These are phyloP conservation scores for Pachysolen tannophilus DNA, from an alignment of 805 yeast genomes.

Conservation along the genomic window DNA sequence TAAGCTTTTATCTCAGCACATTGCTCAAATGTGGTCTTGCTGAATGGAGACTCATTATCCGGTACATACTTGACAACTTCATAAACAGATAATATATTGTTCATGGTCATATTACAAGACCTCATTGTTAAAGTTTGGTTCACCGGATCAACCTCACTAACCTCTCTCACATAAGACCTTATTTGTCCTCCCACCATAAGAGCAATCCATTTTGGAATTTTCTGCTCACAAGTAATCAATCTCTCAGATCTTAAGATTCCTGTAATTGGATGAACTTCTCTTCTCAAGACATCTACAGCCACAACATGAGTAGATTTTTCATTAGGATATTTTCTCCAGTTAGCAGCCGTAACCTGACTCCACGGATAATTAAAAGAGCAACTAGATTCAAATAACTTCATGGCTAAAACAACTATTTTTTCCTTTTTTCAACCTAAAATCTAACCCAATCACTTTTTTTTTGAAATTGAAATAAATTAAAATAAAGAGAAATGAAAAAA, in stretches of 20 bases:
- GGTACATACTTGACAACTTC: constrained; percentile 85
- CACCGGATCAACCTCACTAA: constrained; percentile 71
- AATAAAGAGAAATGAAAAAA: too few relatives aligned
- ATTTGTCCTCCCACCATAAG: constrained; percentile 62
- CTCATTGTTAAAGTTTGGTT: constrained; percentile 64
- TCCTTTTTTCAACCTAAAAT: too few relatives aligned
- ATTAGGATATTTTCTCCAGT: constrained; percentile 97
- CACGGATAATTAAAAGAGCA: constrained; percentile 78
- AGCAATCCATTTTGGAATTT: constrained; percentile 77
- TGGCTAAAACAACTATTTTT: too few relatives aligned
- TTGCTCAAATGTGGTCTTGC: constrained; percentile 67
- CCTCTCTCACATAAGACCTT: constrained; percentile 81
- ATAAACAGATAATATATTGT: constrained; percentile 64
- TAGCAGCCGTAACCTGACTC: constrained; percentile 93
- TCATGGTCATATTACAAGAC: constrained; percentile 82
- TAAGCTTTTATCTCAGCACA: constrained; percentile 86
- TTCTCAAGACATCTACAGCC: constrained; percentile 79
- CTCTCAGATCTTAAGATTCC: constrained; percentile 71
- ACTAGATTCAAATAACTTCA: constrained; percentile 72
- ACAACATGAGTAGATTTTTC: constrained; percentile 87
- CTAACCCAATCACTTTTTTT: too few relatives aligned
- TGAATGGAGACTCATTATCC: constrained; percentile 41
- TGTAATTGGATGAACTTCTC: constrained; percentile 52
- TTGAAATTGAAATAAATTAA: too few relatives aligned
- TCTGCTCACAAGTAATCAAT: constrained; percentile 79